These are phyloP conservation scores for Salvia hispanica DNA, from an alignment of 257 asterid species.

Conservation along the genomic window DNA sequence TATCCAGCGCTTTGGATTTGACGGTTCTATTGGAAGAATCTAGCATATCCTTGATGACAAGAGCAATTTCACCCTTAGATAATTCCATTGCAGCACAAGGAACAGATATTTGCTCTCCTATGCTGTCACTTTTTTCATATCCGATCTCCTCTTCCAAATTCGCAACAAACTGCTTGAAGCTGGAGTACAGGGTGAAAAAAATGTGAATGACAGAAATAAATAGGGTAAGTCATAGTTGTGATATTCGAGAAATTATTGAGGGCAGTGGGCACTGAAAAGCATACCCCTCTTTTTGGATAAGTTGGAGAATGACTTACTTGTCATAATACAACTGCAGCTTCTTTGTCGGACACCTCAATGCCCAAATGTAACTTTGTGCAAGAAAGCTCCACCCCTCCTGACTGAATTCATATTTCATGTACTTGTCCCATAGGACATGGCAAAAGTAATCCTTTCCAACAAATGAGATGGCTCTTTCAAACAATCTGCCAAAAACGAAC, in stretches of 20 bases:
- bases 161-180: slow-evolving; percentile 76
- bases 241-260: not conserved
- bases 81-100: slow-evolving; percentile 37
- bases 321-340: slow-evolving; percentile 72
- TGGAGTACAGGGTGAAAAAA: slow-evolving; percentile 37
- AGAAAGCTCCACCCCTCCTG: slow-evolving; percentile 77
- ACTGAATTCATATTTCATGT: slow-evolving; percentile 71
- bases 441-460: slow-evolving; percentile 81
- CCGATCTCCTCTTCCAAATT: slow-evolving; percentile 69
- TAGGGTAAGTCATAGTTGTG: not conserved
- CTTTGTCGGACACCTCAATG: slow-evolving; percentile 71
- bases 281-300: not conserved
- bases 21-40: slow-evolving; percentile 53
- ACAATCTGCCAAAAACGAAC: slow-evolving; percentile 55
- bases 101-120: slow-evolving; percentile 40
- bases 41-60: slow-evolving; percentile 64
- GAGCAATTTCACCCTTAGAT: slow-evolving; percentile 58
- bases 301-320: slow-evolving; percentile 56
- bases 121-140: slow-evolving; percentile 40
- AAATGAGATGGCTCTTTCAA: slow-evolving; percentile 68
- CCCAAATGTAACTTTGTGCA: slow-evolving; percentile 73
- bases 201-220: slow-evolving; percentile 13
- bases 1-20: slow-evolving; percentile 64
- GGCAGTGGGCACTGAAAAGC: not conserved
- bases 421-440: slow-evolving; percentile 83